These are phyloP conservation scores for Schizothecium vesticola DNA, from an alignment of 495 filamentous ascomycete genomes.

Conservation along the genomic window DNA sequence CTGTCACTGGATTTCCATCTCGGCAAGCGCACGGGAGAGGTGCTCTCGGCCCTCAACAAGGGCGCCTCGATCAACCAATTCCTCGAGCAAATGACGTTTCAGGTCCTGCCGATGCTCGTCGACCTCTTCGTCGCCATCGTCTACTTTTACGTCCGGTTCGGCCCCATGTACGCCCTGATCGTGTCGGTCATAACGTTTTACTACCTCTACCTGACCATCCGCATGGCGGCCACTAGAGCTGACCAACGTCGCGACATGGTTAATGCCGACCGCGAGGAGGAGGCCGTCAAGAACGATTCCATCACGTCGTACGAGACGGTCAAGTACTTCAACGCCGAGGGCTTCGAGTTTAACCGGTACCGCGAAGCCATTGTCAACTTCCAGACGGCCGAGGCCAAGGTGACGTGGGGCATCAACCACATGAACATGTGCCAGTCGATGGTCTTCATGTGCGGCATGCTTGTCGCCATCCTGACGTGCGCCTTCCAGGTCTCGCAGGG, in stretches of 20 bases:
- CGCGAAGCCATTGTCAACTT: slow-evolving; percentile 71
- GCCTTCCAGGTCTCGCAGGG: slow-evolving; percentile 81
- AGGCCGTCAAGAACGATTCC: slow-evolving; percentile 97
- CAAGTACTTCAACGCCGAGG: slow-evolving; percentile 97
- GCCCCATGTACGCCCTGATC: slow-evolving; percentile 88
- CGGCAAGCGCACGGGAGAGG: slow-evolving; percentile 93
- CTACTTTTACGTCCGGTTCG: slow-evolving; percentile 75
- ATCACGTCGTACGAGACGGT: slow-evolving; percentile 98
- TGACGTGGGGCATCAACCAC: slow-evolving; percentile 77
- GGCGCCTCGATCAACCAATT: slow-evolving; percentile 95
- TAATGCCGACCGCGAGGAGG: slow-evolving; percentile 87
- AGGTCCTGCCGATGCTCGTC: slow-evolving; percentile 88
- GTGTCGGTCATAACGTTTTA: slow-evolving; percentile 89
- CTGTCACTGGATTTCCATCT: slow-evolving; percentile 95
- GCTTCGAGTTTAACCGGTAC: slow-evolving; percentile 86
- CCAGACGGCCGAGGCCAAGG: slow-evolving; percentile 82
- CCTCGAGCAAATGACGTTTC: slow-evolving; percentile 91
- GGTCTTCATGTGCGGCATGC: slow-evolving; percentile 85
- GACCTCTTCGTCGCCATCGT: slow-evolving; percentile 83
- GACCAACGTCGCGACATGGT: slow-evolving; percentile 90
- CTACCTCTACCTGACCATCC: slow-evolving; percentile 92
- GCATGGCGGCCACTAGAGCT: slow-evolving; percentile 89
- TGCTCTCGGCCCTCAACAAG: slow-evolving; percentile 90
- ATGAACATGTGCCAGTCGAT: slow-evolving; percentile 94
- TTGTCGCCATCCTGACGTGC: slow-evolving; percentile 61